Percentiles rank a stretch among this genome's conserved stretches.
Evolutionary conservation across 805 yeast species (phyloP).

Genomic region (Ogataea angusta): DNA sequence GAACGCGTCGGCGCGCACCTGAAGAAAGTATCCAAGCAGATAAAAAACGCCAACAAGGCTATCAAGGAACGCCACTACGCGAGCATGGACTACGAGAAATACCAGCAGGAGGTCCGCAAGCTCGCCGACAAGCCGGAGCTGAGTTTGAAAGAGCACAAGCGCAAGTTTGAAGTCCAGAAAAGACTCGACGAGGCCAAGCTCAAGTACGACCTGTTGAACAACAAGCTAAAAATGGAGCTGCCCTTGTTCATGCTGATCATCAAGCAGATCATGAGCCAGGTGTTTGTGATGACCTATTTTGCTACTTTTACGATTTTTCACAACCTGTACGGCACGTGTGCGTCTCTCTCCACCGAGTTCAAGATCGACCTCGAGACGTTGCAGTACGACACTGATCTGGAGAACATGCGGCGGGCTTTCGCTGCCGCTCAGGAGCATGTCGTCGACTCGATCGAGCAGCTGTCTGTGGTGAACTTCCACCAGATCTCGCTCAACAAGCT

Average conservation of each 20-base stretch:
- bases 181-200: constrained; percentile 30
- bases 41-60: constrained; percentile 21
- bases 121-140: constrained; percentile 27
- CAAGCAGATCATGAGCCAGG: constrained; percentile 30
- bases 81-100: constrained; percentile 22
- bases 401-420: constrained; percentile 9
- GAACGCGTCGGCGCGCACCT: constrained; percentile 14
- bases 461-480: constrained; percentile 18
- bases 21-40: constrained; percentile 13
- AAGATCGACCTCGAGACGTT: constrained; percentile 9
- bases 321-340: constrained; percentile 13
- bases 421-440: constrained; percentile 7
- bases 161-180: constrained; percentile 31
- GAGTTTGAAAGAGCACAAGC: constrained; percentile 38
- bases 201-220: constrained; percentile 39
- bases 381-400: constrained; percentile 6
- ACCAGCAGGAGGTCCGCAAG: constrained; percentile 16
- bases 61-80: constrained; percentile 25
- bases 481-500: constrained; percentile 15
- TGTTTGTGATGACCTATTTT: constrained; percentile 36
- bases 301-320: constrained; percentile 35
- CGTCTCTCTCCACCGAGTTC: constrained; percentile 9
- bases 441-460: constrained; percentile 5
- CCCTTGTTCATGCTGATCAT: constrained; percentile 41
- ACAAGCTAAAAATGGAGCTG: constrained; percentile 42